Evolutionary conservation across 2,329 filamentous ascomycete species (phyloP), one percentile per base, ranked within the genome.

Genomic region (Aspergillus sclerotialis): DNA sequence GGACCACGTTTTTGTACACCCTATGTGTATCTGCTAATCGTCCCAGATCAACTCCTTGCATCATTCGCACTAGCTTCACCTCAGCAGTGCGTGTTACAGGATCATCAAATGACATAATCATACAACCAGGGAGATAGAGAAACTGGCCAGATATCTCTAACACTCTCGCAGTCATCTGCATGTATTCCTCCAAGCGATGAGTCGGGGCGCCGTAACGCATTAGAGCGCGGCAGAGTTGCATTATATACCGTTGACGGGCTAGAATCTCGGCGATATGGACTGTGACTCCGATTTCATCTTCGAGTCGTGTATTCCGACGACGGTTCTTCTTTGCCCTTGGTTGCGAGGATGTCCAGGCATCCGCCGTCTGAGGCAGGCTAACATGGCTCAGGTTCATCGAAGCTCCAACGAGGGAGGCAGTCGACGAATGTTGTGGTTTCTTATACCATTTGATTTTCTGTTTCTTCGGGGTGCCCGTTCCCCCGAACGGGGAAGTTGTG

Each of bases 121-220:
- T 50, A 18, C 47, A 50, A 3, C 44, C 44, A 2, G 47, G 47
- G 18, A 94, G 76, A 56, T 94, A 94, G 14, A 94, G 65, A 48
- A 92, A 94, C 52, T 93, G 86, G 5, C 81, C 82, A 43, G 94
- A 83, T 16, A 94, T 89, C 58, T 88, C 84, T 17, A 94, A 72
- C 2, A 92, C 84, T 10, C 84, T 75, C 2, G 88, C 82, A 6
- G 84, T 87, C 83, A 89, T 93, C 45, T 75, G 80, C 75, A 94
- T 80, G 59, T 93, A 94, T 54, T 94, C 65, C 61, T 94, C 89
- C 7, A 94, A 69, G 13, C 89, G 80, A 63, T 95, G 89, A 0
- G 88, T 93, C 1, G 89, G 89, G 0, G 89, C 89, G 13, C 89
- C 89, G 45, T 85, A 94, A 52, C 78, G 72, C 87, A 95, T 94